A percentile compares a stretch with the other conserved stretches of the same genome.
phyloP scores from a whole-genome alignment of 73 alveolate genomes.

The Paramecium tetraurelia region DNA sequence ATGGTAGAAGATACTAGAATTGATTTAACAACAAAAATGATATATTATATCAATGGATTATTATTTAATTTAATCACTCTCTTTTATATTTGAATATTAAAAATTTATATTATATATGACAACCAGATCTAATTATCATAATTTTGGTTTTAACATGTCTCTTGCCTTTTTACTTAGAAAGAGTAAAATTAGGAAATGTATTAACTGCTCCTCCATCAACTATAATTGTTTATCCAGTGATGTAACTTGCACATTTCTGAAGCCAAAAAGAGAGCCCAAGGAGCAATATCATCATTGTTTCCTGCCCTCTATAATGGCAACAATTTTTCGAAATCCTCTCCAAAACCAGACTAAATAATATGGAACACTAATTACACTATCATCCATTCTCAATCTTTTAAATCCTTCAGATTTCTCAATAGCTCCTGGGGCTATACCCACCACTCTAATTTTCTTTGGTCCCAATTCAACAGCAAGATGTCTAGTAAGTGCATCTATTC shows the following conservation, averaged over 20 bases:
- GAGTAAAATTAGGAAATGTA: conserved; percentile 78
- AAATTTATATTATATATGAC: too few species aligned
- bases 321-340: not conserved
- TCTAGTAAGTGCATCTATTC: conserved; percentile 81
- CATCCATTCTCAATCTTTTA: conserved; percentile 75
- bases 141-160: conserved; percentile 31
- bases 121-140: not conserved
- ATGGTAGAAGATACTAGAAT: too few species aligned
- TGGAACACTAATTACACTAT: conserved; percentile 27
- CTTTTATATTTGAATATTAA: too few species aligned
- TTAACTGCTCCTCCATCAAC: conserved; percentile 86
- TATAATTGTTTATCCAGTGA: conserved; percentile 76
- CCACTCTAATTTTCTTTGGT: conserved; percentile 79
- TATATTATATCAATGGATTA: too few species aligned
- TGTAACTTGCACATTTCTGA: conserved; percentile 73
- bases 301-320: conserved; percentile 71
- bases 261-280: conserved; percentile 77
- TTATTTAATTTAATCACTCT: too few species aligned
- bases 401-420: conserved; percentile 88
- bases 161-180: conserved; percentile 27
- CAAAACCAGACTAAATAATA: conserved; percentile 6
- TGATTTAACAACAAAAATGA: too few species aligned
- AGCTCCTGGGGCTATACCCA: conserved; percentile 86
- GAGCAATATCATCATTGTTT: conserved; percentile 70
- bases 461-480: conserved; percentile 90